phyloP scores from a whole-genome alignment of 176 grass and related monocot genomes.

The Oryza coarctata region DNA sequence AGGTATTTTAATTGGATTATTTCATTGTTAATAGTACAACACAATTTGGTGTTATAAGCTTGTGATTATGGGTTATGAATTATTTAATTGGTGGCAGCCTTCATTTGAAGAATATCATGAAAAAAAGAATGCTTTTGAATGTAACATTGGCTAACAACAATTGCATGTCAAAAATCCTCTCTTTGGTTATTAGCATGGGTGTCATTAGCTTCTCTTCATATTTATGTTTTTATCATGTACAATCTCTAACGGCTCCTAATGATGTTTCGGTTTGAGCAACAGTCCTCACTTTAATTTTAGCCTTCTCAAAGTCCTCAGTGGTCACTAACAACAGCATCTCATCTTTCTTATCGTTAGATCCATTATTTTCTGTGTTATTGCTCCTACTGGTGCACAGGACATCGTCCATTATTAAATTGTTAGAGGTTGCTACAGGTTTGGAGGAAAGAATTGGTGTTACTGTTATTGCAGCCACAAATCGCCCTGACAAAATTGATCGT shows the following conservation, averaged over 20 bases:
- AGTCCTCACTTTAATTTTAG: constrained; percentile 87
- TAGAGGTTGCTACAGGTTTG: constrained; percentile 81
- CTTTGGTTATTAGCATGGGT: not conserved
- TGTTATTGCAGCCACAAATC: constrained; percentile 95
- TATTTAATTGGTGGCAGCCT: not conserved
- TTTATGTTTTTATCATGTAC: not conserved
- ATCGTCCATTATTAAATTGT: no score
- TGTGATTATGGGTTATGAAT: not conserved
- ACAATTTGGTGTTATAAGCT: not conserved
- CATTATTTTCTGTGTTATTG: constrained; percentile 13
- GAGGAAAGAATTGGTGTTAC: constrained; percentile 62
- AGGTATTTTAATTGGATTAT: not conserved
- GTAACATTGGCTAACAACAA: not conserved
- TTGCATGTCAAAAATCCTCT: constrained; percentile 7
- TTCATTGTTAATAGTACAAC: not conserved
- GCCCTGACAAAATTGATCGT: constrained; percentile 94
- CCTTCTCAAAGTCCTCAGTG: constrained; percentile 70
- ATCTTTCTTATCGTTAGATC: constrained; percentile 25
- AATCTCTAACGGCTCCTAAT: not conserved
- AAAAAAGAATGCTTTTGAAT: not conserved
- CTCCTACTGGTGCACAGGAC: constrained; percentile 10
- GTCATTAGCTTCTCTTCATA: constrained; percentile 1
- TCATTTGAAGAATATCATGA: not conserved
- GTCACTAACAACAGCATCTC: constrained; percentile 45
- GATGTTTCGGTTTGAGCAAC: not conserved